Base-by-base conservation (phyloP, 2,329 filamentous ascomycete species). In the Fusarium metavorans region DNA sequence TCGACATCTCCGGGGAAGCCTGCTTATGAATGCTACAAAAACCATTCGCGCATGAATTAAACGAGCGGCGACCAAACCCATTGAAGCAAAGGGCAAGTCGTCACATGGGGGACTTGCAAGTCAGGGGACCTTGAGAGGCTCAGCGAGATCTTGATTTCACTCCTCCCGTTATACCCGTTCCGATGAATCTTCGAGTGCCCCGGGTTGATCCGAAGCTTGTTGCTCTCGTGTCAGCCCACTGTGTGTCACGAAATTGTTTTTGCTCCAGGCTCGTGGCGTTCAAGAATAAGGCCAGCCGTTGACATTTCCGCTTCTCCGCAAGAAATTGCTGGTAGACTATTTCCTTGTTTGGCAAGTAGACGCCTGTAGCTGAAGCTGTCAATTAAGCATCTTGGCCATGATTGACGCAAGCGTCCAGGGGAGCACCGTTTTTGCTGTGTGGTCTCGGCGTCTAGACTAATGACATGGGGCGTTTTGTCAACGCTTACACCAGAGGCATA, bases 221-320 rank as follows among this genome's bases (percentile, higher is more conserved):
- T 67, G 35, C 34, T 41, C 18, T 35, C 11, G 50, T 67, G 66
- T 78, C 77, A 79, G 77, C 57, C 76, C 77, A 79, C 56, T 78
- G 16, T 78, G 62, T 78, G 77, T 79, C 77, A 79, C 32, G 50
- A 60, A 61, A 68, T 78, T 60, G n/a, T n/a, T 14, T 6, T 20
- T 50, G 41, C 61, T 30, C 59, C 56, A 70, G 64, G 70, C 67
- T 58, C 61, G 71, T 75, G 69, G 67, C 68, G 64, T 64, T 54
- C 56, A 27, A 66, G 62, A 70, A 62, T 52, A 70, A 48, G 45
- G 30, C 48, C 41, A 52, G 64, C 32, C 45, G 60, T 57, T 74
- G 64, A 18, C 57, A 78, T 78, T 78, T 78, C 77, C 77, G 77
- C 74, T 72, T 78, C 77, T 78, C 77, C 77, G 77, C 66, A 45